These are phyloP conservation scores for Fomitopsis betulina DNA, from an alignment of 1,284 basidiomycete species.

Conservation along the genomic window DNA sequence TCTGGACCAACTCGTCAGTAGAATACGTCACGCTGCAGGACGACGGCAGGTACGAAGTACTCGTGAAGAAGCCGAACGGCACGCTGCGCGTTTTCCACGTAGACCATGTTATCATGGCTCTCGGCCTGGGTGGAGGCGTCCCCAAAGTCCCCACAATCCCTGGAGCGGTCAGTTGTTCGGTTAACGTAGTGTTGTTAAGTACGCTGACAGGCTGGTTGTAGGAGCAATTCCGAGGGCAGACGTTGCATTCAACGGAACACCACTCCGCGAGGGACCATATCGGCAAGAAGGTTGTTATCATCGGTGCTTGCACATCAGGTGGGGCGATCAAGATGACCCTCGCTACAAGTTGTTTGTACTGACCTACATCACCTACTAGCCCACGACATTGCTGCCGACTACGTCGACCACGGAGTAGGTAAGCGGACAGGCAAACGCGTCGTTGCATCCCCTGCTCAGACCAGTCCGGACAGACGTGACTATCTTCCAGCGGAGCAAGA, in stretches of 20 bases:
- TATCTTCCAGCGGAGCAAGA: constrained; percentile 59
- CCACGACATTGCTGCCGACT: constrained; percentile 41
- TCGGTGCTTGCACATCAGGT: constrained; percentile 47
- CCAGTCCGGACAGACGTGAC: constrained; percentile 40
- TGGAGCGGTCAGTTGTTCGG: constrained; percentile 23
- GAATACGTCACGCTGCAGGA: constrained; percentile 40
- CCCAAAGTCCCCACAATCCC: constrained; percentile 47
- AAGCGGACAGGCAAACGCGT: constrained; percentile 7
- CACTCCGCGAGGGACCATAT: constrained; percentile 33
- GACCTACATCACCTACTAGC: constrained; percentile 13
- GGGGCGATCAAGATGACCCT: not conserved
- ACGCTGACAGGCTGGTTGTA: not conserved
- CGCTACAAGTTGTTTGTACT: not conserved
- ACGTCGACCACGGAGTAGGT: constrained; percentile 40
- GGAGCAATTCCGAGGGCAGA: constrained; percentile 20
- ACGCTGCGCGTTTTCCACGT: constrained; percentile 44
- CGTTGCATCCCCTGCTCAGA: not conserved
- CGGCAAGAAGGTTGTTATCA: constrained; percentile 43
- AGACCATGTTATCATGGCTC: constrained; percentile 57
- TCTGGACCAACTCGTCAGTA: constrained; percentile 57
- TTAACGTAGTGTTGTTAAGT: too few relatives aligned
- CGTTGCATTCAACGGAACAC: constrained; percentile 39
- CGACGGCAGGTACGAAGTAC: constrained; percentile 53
- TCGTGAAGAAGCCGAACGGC: constrained; percentile 38
- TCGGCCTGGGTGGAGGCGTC: constrained; percentile 52